Evolutionary conservation across 1,139 yeast genomes (phyloP), one percentile per base, ranked within the genome.

Genomic region (Protomyces inouyei): DNA sequence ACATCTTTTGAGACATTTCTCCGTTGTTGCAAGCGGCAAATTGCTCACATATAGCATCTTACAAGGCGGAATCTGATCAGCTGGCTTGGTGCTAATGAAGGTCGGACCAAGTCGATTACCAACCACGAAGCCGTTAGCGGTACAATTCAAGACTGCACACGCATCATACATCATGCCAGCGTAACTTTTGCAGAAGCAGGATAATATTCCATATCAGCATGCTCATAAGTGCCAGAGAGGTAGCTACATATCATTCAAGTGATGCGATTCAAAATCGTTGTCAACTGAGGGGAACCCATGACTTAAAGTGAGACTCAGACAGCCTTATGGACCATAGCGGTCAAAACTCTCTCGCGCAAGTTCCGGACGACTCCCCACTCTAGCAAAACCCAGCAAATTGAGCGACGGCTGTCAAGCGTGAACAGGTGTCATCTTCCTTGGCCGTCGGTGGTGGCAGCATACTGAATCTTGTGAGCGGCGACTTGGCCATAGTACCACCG

Each of bases 31-130:
- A 10, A 97, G 97, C 2, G 98, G 98, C 71, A 93, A 81, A 74
- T 93, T 93, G 28, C 98, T 98, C 61, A 93, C 98, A 72, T 93
- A 93, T 66, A 93, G 79, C 0, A 98, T 93, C 75, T 93, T 93
- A 78, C 98, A 93, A 8, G 98, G 98, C 9, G 98, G 98, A 73
- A 93, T 93, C 76, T 93, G 98, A 76, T 93, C 98, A 2, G 98
- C 98, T 0, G 98, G 98, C 72, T 93, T 93, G 1, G 97, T 55
- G 53, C 55, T 65, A 38, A 61, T 38, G 43, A 65, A 61, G 9
- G 64, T 53, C 14, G 63, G 64, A 10, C 64, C 64, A 36, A 57
- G 52, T 21, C 66, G 54, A 48, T 64, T 61, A 57, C 45, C 51
- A 46, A 60, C 51, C 18, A 55, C 55, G 55, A 53, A 53, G 14